phyloP scores from a whole-genome alignment of 1,284 basidiomycete genomes.

The Mycena sp. region DNA sequence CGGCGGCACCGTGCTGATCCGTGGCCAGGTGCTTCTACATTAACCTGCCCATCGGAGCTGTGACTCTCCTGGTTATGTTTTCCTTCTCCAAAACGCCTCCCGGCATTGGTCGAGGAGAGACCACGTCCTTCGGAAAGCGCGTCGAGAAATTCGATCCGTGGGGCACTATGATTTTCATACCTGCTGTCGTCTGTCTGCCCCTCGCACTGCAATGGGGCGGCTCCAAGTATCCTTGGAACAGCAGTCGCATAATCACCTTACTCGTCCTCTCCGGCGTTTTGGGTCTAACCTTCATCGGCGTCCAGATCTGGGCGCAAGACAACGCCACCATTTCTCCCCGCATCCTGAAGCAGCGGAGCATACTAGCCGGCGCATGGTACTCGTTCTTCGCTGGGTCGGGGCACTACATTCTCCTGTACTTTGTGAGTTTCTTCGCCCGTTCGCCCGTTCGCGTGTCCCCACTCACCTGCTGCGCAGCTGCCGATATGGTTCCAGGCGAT shows the following conservation, averaged over 20 bases:
- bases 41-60: slow-evolving; percentile 19
- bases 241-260: slow-evolving; percentile 25
- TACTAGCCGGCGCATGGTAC: slow-evolving; percentile 16
- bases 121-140: slow-evolving; percentile 13
- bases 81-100: slow-evolving; percentile 27
- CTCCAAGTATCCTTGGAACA: slow-evolving; percentile 26
- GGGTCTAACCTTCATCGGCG: slow-evolving; percentile 24
- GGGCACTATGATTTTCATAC: slow-evolving; percentile 26
- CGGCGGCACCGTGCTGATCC: no score
- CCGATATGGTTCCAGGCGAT: slow-evolving; percentile 27
- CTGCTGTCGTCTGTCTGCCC: slow-evolving; percentile 24
- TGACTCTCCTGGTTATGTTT: slow-evolving; percentile 22
- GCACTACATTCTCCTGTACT: slow-evolving; percentile 20
- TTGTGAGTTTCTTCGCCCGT: background rate
- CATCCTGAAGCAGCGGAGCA: slow-evolving; percentile 29
- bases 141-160: slow-evolving; percentile 27
- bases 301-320: slow-evolving; percentile 25
- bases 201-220: slow-evolving; percentile 35
- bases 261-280: slow-evolving; percentile 30
- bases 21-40: slow-evolving; percentile 26
- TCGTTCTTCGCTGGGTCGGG: slow-evolving; percentile 4
- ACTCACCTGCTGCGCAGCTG: no score
- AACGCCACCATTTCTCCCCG: slow-evolving; percentile 29
- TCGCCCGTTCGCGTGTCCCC: background rate
- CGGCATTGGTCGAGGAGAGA: background rate